These are phyloP conservation scores for Prunus campanulata DNA, from an alignment of 306 rosid genomes.

Conservation along the genomic window DNA sequence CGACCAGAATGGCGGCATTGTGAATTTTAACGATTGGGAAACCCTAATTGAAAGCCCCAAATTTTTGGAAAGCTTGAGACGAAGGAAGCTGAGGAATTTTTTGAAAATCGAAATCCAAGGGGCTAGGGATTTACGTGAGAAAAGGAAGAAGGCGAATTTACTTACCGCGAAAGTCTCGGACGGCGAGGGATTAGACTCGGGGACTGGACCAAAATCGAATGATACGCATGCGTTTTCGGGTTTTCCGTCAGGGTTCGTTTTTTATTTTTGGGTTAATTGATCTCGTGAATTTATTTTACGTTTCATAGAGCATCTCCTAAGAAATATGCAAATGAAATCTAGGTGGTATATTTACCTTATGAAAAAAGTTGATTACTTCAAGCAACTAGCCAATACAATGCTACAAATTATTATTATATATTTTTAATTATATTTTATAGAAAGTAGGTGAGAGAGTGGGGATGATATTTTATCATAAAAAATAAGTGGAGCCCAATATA, in stretches of 20 bases:
- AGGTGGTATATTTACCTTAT: no score
- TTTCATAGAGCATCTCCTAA: no score
- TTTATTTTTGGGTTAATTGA: no score
- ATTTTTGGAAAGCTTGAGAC: not conserved
- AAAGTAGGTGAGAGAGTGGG: no score
- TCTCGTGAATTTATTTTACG: no score
- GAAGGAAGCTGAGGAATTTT: not conserved
- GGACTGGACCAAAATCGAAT: not conserved
- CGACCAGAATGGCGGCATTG: conserved; percentile 73
- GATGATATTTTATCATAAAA: no score
- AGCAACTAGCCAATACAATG: no score
- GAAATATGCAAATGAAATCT: no score
- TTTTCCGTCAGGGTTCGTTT: not conserved
- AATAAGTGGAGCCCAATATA: no score
- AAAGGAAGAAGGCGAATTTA: not conserved
- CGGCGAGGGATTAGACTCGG: not conserved
- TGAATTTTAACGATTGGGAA: conserved; percentile 3
- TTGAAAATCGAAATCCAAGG: not conserved
- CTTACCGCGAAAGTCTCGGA: not conserved
- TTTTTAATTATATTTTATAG: no score
- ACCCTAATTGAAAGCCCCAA: conserved; percentile 13
- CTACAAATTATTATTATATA: no score
- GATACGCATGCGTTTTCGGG: not conserved
- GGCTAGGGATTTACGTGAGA: not conserved
- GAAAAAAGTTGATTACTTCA: no score